Conservation (phyloP, 805 yeast genomes). For the Candida anglica region DNA sequence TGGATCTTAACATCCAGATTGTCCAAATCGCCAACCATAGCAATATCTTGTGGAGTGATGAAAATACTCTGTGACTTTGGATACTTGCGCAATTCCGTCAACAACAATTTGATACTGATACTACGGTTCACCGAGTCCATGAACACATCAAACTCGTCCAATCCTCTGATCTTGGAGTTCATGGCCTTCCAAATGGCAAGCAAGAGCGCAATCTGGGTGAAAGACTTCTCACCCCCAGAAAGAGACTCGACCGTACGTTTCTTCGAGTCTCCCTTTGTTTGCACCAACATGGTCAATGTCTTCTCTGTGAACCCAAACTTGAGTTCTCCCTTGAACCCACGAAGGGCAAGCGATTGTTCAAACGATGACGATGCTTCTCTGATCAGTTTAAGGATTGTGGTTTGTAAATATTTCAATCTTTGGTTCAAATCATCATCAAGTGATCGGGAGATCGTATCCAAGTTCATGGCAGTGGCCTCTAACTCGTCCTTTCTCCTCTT, state of each 20-base stretch:
- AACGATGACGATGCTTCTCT: slow-evolving; percentile 40
- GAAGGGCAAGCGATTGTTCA: slow-evolving; percentile 52
- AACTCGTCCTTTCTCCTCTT: slow-evolving; percentile 42
- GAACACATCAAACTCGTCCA: slow-evolving; percentile 96
- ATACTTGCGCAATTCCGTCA: slow-evolving; percentile 60
- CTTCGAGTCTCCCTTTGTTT: slow-evolving; percentile 55
- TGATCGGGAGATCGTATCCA: slow-evolving; percentile 20
- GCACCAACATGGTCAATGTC: slow-evolving; percentile 54
- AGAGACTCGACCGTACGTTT: slow-evolving; percentile 74
- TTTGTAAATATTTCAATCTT: slow-evolving; percentile 29
- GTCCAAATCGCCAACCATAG: slow-evolving; percentile 59
- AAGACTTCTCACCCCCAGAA: slow-evolving; percentile 97
- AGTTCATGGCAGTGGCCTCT: slow-evolving; percentile 31
- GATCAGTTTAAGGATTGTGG: slow-evolving; percentile 26
- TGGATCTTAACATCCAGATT: slow-evolving; percentile 57
- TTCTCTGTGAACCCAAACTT: slow-evolving; percentile 54
- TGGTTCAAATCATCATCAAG: slow-evolving; percentile 26
- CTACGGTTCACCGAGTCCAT: slow-evolving; percentile 93
- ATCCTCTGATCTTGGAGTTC: slow-evolving; percentile 81
- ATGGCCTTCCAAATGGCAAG: slow-evolving; percentile 91
- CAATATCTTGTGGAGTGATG: slow-evolving; percentile 91
- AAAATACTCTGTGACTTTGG: slow-evolving; percentile 81
- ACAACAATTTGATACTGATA: slow-evolving; percentile 69
- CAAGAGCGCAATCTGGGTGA: slow-evolving; percentile 82
- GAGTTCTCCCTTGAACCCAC: slow-evolving; percentile 75